Conservation (phyloP, 1,139 yeast species). For the Hyphopichia wangnamkhiaoensis region DNA sequence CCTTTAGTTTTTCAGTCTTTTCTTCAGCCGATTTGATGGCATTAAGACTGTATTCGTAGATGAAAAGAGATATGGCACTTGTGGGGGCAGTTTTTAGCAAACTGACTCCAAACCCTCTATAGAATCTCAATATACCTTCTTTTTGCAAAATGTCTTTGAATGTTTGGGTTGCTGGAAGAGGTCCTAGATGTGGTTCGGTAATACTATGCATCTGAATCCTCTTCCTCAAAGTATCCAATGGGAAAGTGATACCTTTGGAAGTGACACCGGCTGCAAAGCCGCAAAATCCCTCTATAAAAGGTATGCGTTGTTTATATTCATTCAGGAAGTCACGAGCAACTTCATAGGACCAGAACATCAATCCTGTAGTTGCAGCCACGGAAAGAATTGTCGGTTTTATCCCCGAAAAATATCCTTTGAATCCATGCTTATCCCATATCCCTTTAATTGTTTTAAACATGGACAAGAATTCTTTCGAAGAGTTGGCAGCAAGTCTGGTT, state of each 20-base stretch:
- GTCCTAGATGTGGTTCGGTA: constrained; percentile 11
- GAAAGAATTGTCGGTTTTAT: constrained; percentile 62
- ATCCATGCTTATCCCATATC: constrained; percentile 52
- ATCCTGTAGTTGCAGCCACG: constrained; percentile 65
- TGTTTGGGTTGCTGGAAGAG: constrained; percentile 19
- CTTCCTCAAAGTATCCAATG: constrained; percentile 80
- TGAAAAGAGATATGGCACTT: constrained; percentile 73
- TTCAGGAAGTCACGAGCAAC: constrained; percentile 33
- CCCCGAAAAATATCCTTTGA: constrained; percentile 63
- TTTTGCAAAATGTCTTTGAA: constrained; percentile 36
- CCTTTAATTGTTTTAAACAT: constrained; percentile 41
- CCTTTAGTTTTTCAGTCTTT: background rate
- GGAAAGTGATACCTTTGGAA: constrained; percentile 77
- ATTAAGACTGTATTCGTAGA: constrained; percentile 53
- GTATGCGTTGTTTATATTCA: constrained; percentile 26
- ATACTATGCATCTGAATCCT: constrained; percentile 66
- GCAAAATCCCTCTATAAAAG: constrained; percentile 61
- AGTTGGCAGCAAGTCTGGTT: constrained; percentile 75
- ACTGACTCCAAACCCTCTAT: constrained; percentile 72
- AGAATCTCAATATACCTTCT: constrained; percentile 70
- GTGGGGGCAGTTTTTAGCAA: constrained; percentile 80
- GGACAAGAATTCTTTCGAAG: constrained; percentile 43
- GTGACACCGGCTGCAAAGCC: constrained; percentile 78
- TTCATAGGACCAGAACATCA: constrained; percentile 71
- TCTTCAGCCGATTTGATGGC: constrained; percentile 3